Evolutionary conservation across 495 filamentous ascomycete species (phyloP), one percentile per base, ranked within the genome.

Genomic region (Neurospora sublineolata): DNA sequence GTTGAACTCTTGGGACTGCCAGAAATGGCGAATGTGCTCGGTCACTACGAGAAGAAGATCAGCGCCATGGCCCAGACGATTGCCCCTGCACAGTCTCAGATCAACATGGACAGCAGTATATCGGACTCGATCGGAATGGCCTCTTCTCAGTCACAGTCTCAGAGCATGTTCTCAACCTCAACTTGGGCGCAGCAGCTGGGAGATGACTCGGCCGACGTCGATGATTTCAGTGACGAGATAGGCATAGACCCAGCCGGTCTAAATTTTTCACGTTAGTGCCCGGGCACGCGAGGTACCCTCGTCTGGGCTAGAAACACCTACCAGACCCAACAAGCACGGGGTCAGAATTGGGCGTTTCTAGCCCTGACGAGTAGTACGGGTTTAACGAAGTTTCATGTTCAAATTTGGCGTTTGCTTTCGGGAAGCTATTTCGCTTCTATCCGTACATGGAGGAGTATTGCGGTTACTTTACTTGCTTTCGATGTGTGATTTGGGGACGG

Each of bases 161-260:
- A 64, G 4, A 64, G 52, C 52, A 64, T 64, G 52, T 64, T 64
- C 52, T 16, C 52, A 33, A 64, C 52, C 23, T 64, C 52, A 64
- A 64, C 52, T 8, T 64, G 52, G 52, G 52, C 52, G 7, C 52
- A 64, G 30, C 52, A 64, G 3, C 14, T 64, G 7, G 23, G 23
- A 8, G 23, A 64, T 30, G 52, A 64, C 6, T 64, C 52, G 14
- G 30, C 23, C 52, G 52, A 64, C 38, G 12, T 67, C 69, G 70
- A 68, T 71, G 30, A 69, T 18, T 20, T 60, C 68, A 23, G 38
- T 68, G 67, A 41, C 67, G 27, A 71, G 68, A 80, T 52, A 77
- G 74, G 7, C 42, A 39, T 20, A 67, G 33, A 74, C 37, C 36
- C 46, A 42, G n/a, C 64, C 40, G 72, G 30, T 42, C 40, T 23